A percentile compares a stretch with the other conserved stretches of the same genome.
Conservation (phyloP, 768 basidiomycete species). For the Trametes gibbosa region DNA sequence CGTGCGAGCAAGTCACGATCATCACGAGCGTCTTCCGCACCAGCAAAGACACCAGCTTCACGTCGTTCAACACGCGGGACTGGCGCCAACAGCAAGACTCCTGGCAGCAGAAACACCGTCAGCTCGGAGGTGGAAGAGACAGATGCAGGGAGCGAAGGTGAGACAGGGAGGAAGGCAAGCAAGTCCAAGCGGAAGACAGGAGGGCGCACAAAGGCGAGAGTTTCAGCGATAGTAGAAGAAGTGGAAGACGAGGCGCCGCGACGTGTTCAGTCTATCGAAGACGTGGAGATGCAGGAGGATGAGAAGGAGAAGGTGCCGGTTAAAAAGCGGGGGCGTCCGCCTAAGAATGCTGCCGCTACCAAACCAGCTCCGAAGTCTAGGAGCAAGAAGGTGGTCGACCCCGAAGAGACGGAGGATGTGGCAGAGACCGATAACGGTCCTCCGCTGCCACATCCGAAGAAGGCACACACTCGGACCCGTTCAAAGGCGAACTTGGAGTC, state of each 20-base stretch:
- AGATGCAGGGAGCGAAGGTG: slow-evolving; percentile 26
- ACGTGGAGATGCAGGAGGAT: slow-evolving; percentile 11
- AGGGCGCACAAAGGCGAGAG: slow-evolving; percentile 25
- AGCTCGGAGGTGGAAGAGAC: slow-evolving; percentile 25
- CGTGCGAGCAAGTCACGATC: slow-evolving; percentile 13
- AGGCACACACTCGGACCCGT: slow-evolving; percentile 19
- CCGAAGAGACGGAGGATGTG: background rate
- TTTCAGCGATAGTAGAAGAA: slow-evolving; percentile 30
- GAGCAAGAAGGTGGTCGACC: slow-evolving; percentile 4
- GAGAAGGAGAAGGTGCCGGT: slow-evolving; percentile 7
- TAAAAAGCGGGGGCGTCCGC: slow-evolving; percentile 19
- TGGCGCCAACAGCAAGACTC: slow-evolving; percentile 15
- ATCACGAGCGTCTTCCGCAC: slow-evolving; percentile 21
- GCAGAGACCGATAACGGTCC: background rate
- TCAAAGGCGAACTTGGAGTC: slow-evolving; percentile 19
- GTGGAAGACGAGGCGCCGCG: slow-evolving; percentile 26
- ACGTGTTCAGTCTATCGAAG: slow-evolving; percentile 3
- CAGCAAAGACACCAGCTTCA: slow-evolving; percentile 21
- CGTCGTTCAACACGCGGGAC: slow-evolving; percentile 22
- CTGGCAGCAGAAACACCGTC: slow-evolving; percentile 11
- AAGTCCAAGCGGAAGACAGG: slow-evolving; percentile 27
- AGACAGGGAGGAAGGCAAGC: slow-evolving; percentile 26
- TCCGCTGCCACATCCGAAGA: slow-evolving; percentile 11
- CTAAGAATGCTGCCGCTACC: background rate
- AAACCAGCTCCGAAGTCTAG: slow-evolving; percentile 1